Conservation (phyloP, 106 monocot species). For the Allium fistulosum region DNA sequence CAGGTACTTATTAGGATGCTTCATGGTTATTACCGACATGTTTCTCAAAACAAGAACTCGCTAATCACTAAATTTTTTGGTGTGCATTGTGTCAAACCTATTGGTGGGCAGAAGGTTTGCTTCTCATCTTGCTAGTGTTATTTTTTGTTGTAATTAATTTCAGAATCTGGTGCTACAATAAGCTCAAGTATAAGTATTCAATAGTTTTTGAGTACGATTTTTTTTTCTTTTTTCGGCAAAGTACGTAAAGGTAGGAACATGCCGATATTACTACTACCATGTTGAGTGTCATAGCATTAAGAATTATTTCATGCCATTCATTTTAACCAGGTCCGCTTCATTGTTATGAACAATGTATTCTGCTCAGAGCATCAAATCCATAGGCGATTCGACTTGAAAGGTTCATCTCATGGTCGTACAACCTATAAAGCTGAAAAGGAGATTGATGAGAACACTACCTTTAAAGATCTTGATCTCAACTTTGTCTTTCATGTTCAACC, state of each 20-base stretch:
- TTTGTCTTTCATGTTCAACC: conserved; percentile 63
- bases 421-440: conserved; percentile 64
- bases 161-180: too few species aligned
- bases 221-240: too few species aligned
- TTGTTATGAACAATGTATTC: conserved; percentile 91
- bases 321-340: conserved; percentile 65
- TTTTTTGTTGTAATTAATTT: not conserved
- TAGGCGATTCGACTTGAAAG: conserved; percentile 84
- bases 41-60: conserved; percentile 51
- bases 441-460: conserved; percentile 90
- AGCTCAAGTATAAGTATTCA: too few species aligned
- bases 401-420: conserved; percentile 81
- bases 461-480: conserved; percentile 86
- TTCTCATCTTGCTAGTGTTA: not conserved
- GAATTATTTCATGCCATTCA: too few species aligned
- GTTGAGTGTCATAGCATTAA: too few species aligned
- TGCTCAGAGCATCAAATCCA: conserved; percentile 84
- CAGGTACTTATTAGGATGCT: conserved; percentile 94
- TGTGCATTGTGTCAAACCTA: conserved; percentile 92
- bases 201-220: too few species aligned
- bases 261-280: too few species aligned
- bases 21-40: conserved; percentile 68
- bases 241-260: too few species aligned
- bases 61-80: conserved; percentile 88
- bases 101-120: conserved; percentile 67